Conservation (phyloP, 192 early-diverging fungal species). For the Coemansia sp. region DNA sequence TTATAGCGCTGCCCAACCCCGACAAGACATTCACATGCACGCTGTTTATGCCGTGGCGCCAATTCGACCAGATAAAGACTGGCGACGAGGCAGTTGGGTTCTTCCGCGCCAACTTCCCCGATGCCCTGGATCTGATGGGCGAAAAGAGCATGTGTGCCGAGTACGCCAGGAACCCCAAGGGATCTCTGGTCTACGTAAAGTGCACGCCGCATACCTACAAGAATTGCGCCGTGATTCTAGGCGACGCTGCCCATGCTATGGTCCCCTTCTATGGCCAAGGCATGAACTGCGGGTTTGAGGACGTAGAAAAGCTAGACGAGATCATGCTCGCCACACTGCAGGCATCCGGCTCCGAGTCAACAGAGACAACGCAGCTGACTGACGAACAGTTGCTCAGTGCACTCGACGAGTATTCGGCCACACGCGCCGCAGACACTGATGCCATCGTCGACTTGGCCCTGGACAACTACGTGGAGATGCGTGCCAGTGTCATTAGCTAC, state of each 20-base stretch:
- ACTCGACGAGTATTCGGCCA: slow-evolving; percentile 72
- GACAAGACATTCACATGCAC: slow-evolving; percentile 96
- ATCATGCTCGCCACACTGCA: slow-evolving; percentile 61
- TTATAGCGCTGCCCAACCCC: slow-evolving; percentile 95
- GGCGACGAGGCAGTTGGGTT: slow-evolving; percentile 66
- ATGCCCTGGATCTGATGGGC: slow-evolving; percentile 80
- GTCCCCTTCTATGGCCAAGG: slow-evolving; percentile 98
- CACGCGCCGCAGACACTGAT: slow-evolving; percentile 73
- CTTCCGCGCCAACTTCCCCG: slow-evolving; percentile 75
- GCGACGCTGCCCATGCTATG: slow-evolving; percentile 98
- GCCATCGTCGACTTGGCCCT: slow-evolving; percentile 94
- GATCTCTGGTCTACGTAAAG: slow-evolving; percentile 82
- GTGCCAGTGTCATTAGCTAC: slow-evolving; percentile 73
- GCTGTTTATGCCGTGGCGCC: slow-evolving; percentile 90
- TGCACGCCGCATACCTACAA: slow-evolving; percentile 87
- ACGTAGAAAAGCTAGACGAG: slow-evolving; percentile 69
- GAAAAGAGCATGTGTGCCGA: slow-evolving; percentile 68
- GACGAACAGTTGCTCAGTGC: slow-evolving; percentile 59
- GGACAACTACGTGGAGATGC: slow-evolving; percentile 96
- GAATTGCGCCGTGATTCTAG: slow-evolving; percentile 76
- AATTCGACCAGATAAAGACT: slow-evolving; percentile 75
- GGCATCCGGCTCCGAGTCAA: slow-evolving; percentile 35
- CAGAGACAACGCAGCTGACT: slow-evolving; percentile 35
- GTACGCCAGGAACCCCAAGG: slow-evolving; percentile 84
- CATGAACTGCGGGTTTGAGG: slow-evolving; percentile 99